A percentile compares a stretch with the other conserved stretches of the same genome.
Conservation (phyloP, 169 alveolate species). For the Plasmodium vivax region DNA sequence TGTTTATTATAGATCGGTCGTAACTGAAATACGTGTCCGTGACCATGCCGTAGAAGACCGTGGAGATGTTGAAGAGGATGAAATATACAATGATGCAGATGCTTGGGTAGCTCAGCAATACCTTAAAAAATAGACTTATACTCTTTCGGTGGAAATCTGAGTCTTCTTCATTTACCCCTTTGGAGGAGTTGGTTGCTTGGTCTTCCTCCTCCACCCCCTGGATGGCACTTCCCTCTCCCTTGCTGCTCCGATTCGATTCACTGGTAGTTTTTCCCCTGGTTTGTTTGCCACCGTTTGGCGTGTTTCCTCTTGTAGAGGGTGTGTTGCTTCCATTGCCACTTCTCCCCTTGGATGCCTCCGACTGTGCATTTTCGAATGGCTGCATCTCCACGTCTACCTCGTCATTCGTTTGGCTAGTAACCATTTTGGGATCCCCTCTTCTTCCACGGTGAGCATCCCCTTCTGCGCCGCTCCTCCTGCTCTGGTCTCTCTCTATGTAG, state of each 20-base stretch:
- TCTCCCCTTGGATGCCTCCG: neutral
- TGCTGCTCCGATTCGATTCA: neutral
- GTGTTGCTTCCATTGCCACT: neutral
- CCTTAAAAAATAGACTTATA: conserved; percentile 27
- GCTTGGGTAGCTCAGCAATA: conserved; percentile 42
- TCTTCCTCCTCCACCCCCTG: neutral
- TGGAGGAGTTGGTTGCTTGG: neutral
- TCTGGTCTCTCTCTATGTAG: neutral
- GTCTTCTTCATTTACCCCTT: neutral
- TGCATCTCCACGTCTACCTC: neutral
- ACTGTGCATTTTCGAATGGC: neutral
- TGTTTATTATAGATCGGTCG: conserved; percentile 31
- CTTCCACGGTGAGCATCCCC: neutral
- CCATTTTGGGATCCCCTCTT: neutral
- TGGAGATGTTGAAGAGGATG: conserved; percentile 47
- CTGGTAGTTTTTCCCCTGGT: neutral
- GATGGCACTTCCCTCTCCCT: neutral
- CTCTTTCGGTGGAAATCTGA: conserved; percentile 23
- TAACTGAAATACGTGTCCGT: conserved; percentile 62
- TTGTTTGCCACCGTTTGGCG: neutral
- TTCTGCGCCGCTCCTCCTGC: neutral
- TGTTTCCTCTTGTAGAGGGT: neutral
- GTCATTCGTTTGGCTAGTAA: neutral
- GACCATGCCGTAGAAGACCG: conserved; percentile 65
- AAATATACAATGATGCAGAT: conserved; percentile 40